Evolutionary conservation across 2,329 filamentous ascomycete species (phyloP).

Genomic region (Cordyceps tenuipes): DNA sequence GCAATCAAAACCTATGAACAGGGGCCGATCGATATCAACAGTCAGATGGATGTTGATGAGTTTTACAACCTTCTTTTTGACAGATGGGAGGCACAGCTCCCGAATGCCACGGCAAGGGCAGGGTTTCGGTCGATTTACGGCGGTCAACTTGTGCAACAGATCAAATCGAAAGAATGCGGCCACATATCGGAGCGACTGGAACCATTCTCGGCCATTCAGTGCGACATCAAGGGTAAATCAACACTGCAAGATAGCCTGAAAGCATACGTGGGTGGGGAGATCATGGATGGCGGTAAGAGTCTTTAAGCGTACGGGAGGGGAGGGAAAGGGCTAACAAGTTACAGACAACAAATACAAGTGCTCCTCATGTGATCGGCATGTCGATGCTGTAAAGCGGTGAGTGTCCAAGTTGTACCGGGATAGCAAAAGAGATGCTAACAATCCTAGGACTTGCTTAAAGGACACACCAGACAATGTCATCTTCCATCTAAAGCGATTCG

Average conservation of each 20-base stretch:
- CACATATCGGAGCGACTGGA: slow-evolving; percentile 89
- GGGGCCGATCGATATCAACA: slow-evolving; percentile 70
- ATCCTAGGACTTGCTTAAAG: slow-evolving; percentile 72
- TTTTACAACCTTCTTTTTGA: slow-evolving; percentile 95
- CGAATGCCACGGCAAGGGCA: slow-evolving; percentile 57
- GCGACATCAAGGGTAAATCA: slow-evolving; percentile 88
- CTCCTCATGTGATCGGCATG: slow-evolving; percentile 77
- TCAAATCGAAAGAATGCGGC: slow-evolving; percentile 87
- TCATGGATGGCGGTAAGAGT: slow-evolving; percentile 74
- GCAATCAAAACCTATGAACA: slow-evolving; percentile 79
- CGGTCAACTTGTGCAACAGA: slow-evolving; percentile 85
- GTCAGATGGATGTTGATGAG: slow-evolving; percentile 97
- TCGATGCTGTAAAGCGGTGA: slow-evolving; percentile 84
- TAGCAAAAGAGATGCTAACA: slow-evolving; percentile 15
- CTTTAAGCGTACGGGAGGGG: slow-evolving; percentile 19
- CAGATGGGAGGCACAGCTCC: slow-evolving; percentile 77
- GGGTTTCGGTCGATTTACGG: slow-evolving; percentile 78
- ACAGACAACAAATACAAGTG: slow-evolving; percentile 96
- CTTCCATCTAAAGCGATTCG: slow-evolving; percentile 85
- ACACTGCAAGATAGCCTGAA: slow-evolving; percentile 79
- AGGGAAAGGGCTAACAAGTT: slow-evolving; percentile 12
- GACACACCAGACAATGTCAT: slow-evolving; percentile 90
- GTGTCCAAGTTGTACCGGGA: not conserved
- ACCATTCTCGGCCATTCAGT: slow-evolving; percentile 88
- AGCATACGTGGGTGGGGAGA: slow-evolving; percentile 92